phyloP scores from a whole-genome alignment of 768 basidiomycete genomes.

The Amanita pseudoporphyria region DNA sequence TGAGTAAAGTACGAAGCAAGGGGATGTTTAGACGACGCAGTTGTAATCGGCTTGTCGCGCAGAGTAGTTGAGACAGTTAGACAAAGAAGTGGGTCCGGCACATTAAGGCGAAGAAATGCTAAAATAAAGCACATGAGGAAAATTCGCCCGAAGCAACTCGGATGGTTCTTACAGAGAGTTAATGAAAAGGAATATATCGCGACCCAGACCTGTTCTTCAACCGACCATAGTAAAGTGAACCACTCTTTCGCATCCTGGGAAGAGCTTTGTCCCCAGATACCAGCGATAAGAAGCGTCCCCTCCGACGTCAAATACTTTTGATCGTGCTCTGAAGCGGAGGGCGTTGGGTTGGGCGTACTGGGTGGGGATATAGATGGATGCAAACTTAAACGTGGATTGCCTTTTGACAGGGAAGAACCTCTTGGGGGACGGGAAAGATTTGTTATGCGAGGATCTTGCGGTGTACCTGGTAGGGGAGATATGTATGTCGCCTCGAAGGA shows the following conservation, averaged over 20 bases:
- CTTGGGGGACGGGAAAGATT: conserved; percentile 44
- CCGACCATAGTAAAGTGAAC: conserved; percentile 61
- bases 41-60: conserved; percentile 61
- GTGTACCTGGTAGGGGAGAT: conserved; percentile 32
- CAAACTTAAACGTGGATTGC: conserved; percentile 25
- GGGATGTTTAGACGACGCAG: conserved; percentile 33
- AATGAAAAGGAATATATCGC: conserved; percentile 70
- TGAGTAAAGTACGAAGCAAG: conserved; percentile 29
- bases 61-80: conserved; percentile 81
- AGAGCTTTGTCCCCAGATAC: conserved; percentile 63
- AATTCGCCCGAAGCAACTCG: not conserved
- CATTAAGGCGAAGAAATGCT: conserved; percentile 70
- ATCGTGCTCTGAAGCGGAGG: conserved; percentile 63
- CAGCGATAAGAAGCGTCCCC: conserved; percentile 61
- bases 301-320: conserved; percentile 69
- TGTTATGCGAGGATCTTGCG: conserved; percentile 25
- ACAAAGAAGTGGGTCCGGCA: conserved; percentile 70
- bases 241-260: conserved; percentile 38
- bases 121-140: conserved; percentile 8
- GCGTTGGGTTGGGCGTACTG: conserved; percentile 77
- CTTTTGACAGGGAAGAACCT: conserved; percentile 33
- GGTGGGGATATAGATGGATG: conserved; percentile 71
- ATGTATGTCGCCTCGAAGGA: conserved; percentile 80
- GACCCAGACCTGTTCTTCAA: conserved; percentile 55
- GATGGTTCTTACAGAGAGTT: conserved; percentile 58